phyloP scores from a whole-genome alignment of 1,284 basidiomycete species.

The Papiliotrema fonsecae region DNA sequence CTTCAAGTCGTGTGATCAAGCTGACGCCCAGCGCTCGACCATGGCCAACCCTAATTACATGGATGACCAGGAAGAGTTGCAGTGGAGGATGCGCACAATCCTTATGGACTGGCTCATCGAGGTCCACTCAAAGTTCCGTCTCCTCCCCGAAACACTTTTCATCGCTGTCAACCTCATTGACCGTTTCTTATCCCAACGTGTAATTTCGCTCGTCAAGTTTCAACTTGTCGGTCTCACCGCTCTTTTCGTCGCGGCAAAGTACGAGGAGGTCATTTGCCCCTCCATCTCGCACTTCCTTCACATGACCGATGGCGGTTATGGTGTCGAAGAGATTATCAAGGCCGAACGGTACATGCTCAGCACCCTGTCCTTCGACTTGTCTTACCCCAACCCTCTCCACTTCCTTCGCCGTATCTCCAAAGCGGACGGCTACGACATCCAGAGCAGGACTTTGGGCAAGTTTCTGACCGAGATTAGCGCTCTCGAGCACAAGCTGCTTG shows the following conservation, averaged over 20 bases:
- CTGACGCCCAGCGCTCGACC: slow-evolving; percentile 58
- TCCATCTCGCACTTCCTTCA: slow-evolving; percentile 81
- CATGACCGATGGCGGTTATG: slow-evolving; percentile 84
- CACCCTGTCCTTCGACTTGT: slow-evolving; percentile 85
- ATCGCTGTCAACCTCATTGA: slow-evolving; percentile 93
- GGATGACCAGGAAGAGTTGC: slow-evolving; percentile 81
- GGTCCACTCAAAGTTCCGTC: slow-evolving; percentile 87
- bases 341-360: slow-evolving; percentile 92
- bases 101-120: slow-evolving; percentile 97
- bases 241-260: slow-evolving; percentile 90
- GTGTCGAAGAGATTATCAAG: slow-evolving; percentile 79
- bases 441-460: slow-evolving; percentile 86
- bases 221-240: slow-evolving; percentile 93
- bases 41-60: slow-evolving; percentile 88
- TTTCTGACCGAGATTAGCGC: slow-evolving; percentile 87
- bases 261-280: slow-evolving; percentile 92
- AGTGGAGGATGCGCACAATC: slow-evolving; percentile 91
- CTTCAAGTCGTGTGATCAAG: background rate
- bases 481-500: slow-evolving; percentile 79
- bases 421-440: slow-evolving; percentile 91
- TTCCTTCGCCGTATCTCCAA: slow-evolving; percentile 89
- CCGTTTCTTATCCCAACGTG: slow-evolving; percentile 85
- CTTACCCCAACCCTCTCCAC: slow-evolving; percentile 89
- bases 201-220: slow-evolving; percentile 85
- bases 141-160: slow-evolving; percentile 94